Conservation (phyloP, 192 early-diverging fungal species). For the Mortierella claussenii region DNA sequence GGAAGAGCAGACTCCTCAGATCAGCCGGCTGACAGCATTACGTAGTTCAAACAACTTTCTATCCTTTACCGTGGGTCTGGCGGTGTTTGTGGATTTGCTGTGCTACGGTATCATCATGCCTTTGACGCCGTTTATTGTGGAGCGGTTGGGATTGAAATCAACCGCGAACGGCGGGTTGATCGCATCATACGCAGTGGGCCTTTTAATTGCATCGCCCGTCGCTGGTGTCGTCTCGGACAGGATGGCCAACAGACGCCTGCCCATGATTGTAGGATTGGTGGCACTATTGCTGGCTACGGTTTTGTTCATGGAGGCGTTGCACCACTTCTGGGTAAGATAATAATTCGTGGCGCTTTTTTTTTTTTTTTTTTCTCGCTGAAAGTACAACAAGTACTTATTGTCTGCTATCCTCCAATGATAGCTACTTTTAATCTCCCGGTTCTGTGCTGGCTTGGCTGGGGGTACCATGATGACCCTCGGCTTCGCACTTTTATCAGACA, state of each 20-base stretch:
- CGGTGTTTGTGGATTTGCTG: conserved; percentile 36
- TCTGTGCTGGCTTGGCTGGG: conserved; percentile 31
- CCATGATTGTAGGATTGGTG: conserved; percentile 52
- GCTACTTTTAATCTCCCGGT: conserved; percentile 27
- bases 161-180: conserved; percentile 40
- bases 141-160: conserved; percentile 16
- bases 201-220: conserved; percentile 26
- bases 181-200: conserved; percentile 30
- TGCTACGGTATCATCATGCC: conserved; percentile 50
- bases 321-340: conserved; percentile 43
- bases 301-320: conserved; percentile 40
- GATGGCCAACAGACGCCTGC: conserved; percentile 36
- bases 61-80: conserved; percentile 30
- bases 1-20: too few species aligned
- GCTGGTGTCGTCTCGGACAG: conserved; percentile 35
- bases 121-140: conserved; percentile 34
- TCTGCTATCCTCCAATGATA: too few species aligned
- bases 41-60: conserved; percentile 21
- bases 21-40: too few species aligned
- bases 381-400: too few species aligned
- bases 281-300: conserved; percentile 27
- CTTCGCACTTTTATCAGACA: conserved; percentile 51
- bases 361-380: conserved; percentile 21
- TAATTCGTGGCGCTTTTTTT: not conserved
- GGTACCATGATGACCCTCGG: conserved; percentile 47